Evolutionary conservation across 2,329 filamentous ascomycete genomes (phyloP).

Genomic region (Pseudogymnoascus sp.): DNA sequence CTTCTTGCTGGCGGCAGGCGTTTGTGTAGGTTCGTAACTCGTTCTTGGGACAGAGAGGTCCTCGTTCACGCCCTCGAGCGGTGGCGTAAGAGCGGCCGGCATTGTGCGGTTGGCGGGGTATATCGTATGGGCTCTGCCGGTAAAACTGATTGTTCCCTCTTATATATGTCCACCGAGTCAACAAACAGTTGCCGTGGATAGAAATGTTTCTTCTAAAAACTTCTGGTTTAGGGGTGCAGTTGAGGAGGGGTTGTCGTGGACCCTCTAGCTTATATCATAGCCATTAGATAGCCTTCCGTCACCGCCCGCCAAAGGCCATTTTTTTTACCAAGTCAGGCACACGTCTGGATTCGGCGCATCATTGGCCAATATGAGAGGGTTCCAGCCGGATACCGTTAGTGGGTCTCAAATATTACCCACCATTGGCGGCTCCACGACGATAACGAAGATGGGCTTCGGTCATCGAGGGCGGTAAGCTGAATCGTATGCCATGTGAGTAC

Average conservation of each 20-base stretch:
- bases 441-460: neutral
- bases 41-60: constrained; percentile 21
- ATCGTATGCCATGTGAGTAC: neutral
- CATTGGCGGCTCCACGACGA: neutral
- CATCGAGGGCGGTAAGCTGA: neutral
- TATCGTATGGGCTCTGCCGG: neutral
- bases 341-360: neutral
- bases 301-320: neutral
- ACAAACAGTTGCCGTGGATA: neutral
- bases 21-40: constrained; percentile 20
- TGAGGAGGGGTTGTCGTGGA: neutral
- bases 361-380: neutral
- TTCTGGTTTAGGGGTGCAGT: neutral
- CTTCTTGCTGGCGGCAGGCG: constrained; percentile 34
- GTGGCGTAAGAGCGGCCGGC: constrained; percentile 32
- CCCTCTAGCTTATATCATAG: neutral
- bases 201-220: neutral
- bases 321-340: constrained; percentile 5
- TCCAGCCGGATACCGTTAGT: constrained; percentile 4
- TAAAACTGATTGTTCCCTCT: neutral
- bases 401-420: neutral
- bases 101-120: constrained; percentile 25
- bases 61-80: constrained; percentile 26
- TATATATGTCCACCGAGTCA: neutral
- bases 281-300: neutral